Conservation (phyloP, 1,284 basidiomycete genomes). For the Cutaneotrichosporon cutaneum region DNA sequence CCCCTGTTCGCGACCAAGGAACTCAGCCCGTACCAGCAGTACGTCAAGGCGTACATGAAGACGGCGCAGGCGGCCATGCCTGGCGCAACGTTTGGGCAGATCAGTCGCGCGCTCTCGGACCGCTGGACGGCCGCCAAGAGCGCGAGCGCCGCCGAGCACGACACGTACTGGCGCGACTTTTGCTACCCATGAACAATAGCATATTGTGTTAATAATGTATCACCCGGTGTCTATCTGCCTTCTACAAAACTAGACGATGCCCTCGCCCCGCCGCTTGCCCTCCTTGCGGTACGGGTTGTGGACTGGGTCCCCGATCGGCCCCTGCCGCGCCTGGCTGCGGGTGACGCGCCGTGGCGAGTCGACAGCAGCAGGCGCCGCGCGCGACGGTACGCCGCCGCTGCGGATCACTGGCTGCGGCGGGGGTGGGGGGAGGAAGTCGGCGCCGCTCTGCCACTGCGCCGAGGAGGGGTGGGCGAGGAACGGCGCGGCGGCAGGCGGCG, state of each 20-base stretch:
- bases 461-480: slow-evolving; percentile 45
- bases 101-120: slow-evolving; percentile 44
- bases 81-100: slow-evolving; percentile 40
- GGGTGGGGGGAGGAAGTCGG: slow-evolving; percentile 50
- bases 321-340: slow-evolving; percentile 32
- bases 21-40: slow-evolving; percentile 39
- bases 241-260: slow-evolving; percentile 35
- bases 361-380: slow-evolving; percentile 27
- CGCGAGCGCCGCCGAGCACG: slow-evolving; percentile 23
- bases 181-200: neutral
- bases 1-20: slow-evolving; percentile 42
- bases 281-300: slow-evolving; percentile 44
- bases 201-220: neutral
- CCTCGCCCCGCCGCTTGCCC: slow-evolving; percentile 40
- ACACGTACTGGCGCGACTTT: slow-evolving; percentile 16
- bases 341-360: slow-evolving; percentile 44
- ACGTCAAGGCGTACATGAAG: slow-evolving; percentile 46
- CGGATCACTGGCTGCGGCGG: slow-evolving; percentile 47
- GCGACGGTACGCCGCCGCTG: slow-evolving; percentile 40
- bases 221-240: neutral
- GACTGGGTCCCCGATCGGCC: slow-evolving; percentile 42
- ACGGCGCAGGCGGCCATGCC: slow-evolving; percentile 45
- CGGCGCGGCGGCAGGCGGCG: slow-evolving; percentile 22
- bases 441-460: slow-evolving; percentile 42
- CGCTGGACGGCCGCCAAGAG: slow-evolving; percentile 39